Evolutionary conservation across 331 rosid genomes (phyloP).

Genomic region (Ulmus americana): DNA sequence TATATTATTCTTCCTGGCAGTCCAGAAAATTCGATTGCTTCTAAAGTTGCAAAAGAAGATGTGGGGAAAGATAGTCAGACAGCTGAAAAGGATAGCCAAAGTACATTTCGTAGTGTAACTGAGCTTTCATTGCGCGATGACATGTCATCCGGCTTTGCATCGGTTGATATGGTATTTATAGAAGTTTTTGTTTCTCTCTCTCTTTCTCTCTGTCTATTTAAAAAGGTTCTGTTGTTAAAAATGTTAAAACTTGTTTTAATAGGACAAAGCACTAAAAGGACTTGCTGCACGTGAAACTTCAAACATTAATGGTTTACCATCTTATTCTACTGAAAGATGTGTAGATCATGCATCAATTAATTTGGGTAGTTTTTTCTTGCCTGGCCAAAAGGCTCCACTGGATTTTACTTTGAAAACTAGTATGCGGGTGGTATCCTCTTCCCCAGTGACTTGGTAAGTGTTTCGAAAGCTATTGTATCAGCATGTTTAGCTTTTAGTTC

Average conservation of each 20-base stretch:
- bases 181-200: neutral
- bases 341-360: conserved; percentile 32
- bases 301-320: conserved; percentile 33
- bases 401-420: conserved; percentile 87
- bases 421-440: conserved; percentile 59
- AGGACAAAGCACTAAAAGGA: conserved; percentile 91
- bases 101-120: conserved; percentile 66
- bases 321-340: conserved; percentile 34
- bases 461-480: neutral
- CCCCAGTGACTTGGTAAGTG: conserved; percentile 54
- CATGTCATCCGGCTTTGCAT: conserved; percentile 43
- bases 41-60: conserved; percentile 31
- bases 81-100: conserved; percentile 49
- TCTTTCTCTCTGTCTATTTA: neutral
- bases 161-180: conserved; percentile 65
- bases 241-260: conserved; percentile 14
- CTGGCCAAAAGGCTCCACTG: conserved; percentile 68
- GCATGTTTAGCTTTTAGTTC: neutral
- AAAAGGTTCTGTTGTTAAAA: conserved; percentile 8
- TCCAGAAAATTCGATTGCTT: conserved; percentile 33
- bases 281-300: conserved; percentile 41
- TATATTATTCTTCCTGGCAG: conserved; percentile 35
- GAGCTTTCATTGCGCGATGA: conserved; percentile 62
- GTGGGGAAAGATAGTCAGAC: conserved; percentile 33
- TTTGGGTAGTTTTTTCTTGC: conserved; percentile 39